Base-by-base conservation (phyloP, 306 rosid genomes). In the Prunus padus region DNA sequence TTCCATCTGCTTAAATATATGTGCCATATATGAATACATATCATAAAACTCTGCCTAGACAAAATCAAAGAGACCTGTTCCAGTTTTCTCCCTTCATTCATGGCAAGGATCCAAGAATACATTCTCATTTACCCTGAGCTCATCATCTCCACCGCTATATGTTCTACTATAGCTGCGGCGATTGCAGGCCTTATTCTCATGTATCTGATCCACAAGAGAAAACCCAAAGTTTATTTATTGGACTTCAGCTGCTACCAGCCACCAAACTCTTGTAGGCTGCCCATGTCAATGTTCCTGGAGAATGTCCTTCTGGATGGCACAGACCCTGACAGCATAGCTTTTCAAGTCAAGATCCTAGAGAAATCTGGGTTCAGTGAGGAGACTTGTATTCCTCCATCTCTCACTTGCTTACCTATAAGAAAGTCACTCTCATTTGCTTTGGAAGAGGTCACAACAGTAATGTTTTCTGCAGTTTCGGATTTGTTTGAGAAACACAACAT, bases 341-440 rank as follows among this genome's bases (percentile, higher is more conserved):
- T 87, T 50, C 87, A 85, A 25, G 65, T 76, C 75, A 89, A 87
- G 81, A 87, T 89, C 86, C 59, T 77, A 30, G 81, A 84, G 67
- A 86, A 84, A 69, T 85, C 87, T 22, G 91, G 94, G 69, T 89
- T 78, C 72, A 85, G 94, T 25, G 91, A 87, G 64, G 60, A 81
- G 69, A 89, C 91, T 22, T 63, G 83, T 25, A 70, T 80, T 26
- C 81, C 91, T 50, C 78, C 82, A 16, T 81, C 84, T 31, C 80
- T 83, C n/a, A 68, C 82, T 68, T 72, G 79, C 67, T 44, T 85
- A 14, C 87, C 90, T 3, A 86, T 69, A 64, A 28, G 5, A n/a
- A 82, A 70, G 44, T 59, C 85, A 19, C 70, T 87, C 55, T 12
- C 46, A 15, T 65, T 72, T 40, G 88, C 91, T 56, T 67, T 80